Evolutionary conservation across 2,329 filamentous ascomycete species (phyloP).

Genomic region (Cordyceps pruinosa): DNA sequence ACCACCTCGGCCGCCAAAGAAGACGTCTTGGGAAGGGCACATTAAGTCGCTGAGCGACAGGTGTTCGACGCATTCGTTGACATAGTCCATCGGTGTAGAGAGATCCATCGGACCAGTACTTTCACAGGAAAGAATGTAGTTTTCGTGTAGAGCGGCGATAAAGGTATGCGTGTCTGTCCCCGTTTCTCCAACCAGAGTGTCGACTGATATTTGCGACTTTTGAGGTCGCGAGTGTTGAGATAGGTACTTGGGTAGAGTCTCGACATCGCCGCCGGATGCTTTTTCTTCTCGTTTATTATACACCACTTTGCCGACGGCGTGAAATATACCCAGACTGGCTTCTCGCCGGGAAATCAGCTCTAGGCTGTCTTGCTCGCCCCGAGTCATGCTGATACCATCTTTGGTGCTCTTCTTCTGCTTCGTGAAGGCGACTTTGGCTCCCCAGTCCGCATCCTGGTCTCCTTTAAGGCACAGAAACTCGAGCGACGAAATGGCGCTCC

Average conservation of each 20-base stretch:
- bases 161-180: slow-evolving; percentile 91
- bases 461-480: slow-evolving; percentile 87
- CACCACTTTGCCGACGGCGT: slow-evolving; percentile 90
- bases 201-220: slow-evolving; percentile 58
- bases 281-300: slow-evolving; percentile 78
- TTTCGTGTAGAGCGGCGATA: slow-evolving; percentile 85
- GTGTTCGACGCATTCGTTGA: slow-evolving; percentile 79
- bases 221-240: slow-evolving; percentile 52
- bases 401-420: slow-evolving; percentile 59
- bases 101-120: slow-evolving; percentile 41
- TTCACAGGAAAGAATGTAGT: slow-evolving; percentile 81
- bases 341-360: slow-evolving; percentile 80
- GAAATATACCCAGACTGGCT: slow-evolving; percentile 86
- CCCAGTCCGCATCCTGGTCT: slow-evolving; percentile 67
- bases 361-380: slow-evolving; percentile 71
- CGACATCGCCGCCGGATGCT: slow-evolving; percentile 35
- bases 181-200: slow-evolving; percentile 82
- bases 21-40: slow-evolving; percentile 62
- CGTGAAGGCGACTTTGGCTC: slow-evolving; percentile 63
- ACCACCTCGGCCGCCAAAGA: slow-evolving; percentile 56
- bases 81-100: slow-evolving; percentile 62
- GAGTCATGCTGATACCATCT: slow-evolving; percentile 56
- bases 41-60: slow-evolving; percentile 86
- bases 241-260: slow-evolving; percentile 54
- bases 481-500: slow-evolving; percentile 84